phyloP scores from a whole-genome alignment of 2,329 filamentous ascomycete species.

The Samsoniella hepiali region DNA sequence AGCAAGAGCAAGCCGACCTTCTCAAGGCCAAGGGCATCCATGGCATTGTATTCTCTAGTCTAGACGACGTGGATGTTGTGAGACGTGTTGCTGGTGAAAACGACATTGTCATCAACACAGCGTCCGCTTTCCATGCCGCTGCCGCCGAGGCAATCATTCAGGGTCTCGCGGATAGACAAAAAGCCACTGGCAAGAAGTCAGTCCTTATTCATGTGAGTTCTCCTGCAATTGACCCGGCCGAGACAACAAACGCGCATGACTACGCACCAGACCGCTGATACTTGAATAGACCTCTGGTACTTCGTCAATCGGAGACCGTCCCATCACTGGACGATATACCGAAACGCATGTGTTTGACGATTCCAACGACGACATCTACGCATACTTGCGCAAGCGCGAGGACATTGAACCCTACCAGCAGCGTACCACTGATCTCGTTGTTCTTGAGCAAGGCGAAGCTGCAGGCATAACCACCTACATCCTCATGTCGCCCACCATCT shows the following conservation, averaged over 20 bases:
- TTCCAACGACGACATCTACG: conserved; percentile 41
- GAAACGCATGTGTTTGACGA: conserved; percentile 38
- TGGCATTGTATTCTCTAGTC: conserved; percentile 23
- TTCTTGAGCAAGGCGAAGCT: conserved; percentile 37
- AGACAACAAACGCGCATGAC: background rate
- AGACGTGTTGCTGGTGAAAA: conserved; percentile 25
- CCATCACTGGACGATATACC: conserved; percentile 32
- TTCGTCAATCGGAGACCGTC: conserved; percentile 42
- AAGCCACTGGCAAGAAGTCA: conserved; percentile 32
- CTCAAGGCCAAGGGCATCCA: conserved; percentile 24
- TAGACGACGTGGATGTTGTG: conserved; percentile 25
- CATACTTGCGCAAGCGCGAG: conserved; percentile 38
- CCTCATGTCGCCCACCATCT: conserved; percentile 47
- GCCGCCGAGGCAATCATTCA: conserved; percentile 40
- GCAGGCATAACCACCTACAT: conserved; percentile 40
- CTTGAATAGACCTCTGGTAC: conserved; percentile 36
- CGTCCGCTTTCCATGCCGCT: conserved; percentile 35
- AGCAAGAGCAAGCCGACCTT: conserved; percentile 27
- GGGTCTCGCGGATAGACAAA: conserved; percentile 39
- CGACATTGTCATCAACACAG: conserved; percentile 43
- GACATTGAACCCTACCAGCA: conserved; percentile 37
- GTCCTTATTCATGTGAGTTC: conserved; percentile 38
- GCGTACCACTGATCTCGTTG: conserved; percentile 42
- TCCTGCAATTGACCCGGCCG: background rate
- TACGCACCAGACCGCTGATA: background rate